Evolutionary conservation across 2,329 filamentous ascomycete species (phyloP), one percentile per base, ranked within the genome.

Genomic region (Tolypocladium sp.): DNA sequence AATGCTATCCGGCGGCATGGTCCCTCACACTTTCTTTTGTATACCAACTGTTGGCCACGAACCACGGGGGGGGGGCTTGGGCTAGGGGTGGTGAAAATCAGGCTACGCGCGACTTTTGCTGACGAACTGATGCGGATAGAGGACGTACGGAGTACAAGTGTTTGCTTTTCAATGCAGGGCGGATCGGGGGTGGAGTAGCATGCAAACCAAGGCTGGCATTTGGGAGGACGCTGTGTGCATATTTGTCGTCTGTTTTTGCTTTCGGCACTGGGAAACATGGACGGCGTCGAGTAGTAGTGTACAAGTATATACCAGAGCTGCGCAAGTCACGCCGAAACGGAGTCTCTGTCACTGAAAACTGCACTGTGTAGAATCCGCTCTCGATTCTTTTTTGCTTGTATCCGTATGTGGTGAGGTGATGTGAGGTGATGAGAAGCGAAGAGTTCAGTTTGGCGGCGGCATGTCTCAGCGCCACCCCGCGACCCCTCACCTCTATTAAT

Each of bases 81-180:
- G 53, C 35, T 25, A 25, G 42, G 20, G 22, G 17, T 27, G 6
- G 49, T 52, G 57, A 53, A 30, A 20, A 17, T 17, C 40, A 46
- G 55, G 27, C 27, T 33, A 33, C 25, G 22, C 25, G 53, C 53
- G 35, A 35, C 12, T 22, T 53, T 58, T 49, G 44, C 53, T 56
- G 44, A 59, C 8, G 44, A 57, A 44, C 27, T 53, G 46, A 60
- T 41, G 60, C 55, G 58, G 62, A 62, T 62, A 63, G 61, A 63
- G 58, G 62, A 60, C 55, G 58, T 55, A 57, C 53, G 62, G 62
- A 60, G 62, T 63, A 57, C 42, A 52, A 58, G 38, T 58, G 58
- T 53, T 54, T 56, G 33, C n/a, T 37, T 35, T 55, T 27, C 25
- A 44, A 5, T 6, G 25, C 49, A 37, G 10, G 49, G 30, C 30